phyloP scores from a whole-genome alignment of 768 basidiomycete species.

The Tricholomella constricta region DNA sequence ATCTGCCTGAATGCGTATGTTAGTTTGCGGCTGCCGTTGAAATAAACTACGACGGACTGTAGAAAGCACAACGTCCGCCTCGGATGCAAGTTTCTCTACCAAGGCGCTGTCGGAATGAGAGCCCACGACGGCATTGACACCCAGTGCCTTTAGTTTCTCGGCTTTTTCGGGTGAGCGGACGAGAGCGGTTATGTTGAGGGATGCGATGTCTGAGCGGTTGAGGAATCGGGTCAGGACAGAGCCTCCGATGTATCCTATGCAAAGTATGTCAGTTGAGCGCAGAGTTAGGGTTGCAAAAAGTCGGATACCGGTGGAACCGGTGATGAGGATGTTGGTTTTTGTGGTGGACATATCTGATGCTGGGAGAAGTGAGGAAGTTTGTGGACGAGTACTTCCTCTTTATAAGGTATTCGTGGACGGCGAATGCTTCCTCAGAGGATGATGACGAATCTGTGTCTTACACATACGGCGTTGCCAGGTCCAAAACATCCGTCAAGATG shows the following conservation, averaged over 20 bases:
- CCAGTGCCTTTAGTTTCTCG: slow-evolving; percentile 38
- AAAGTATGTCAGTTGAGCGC: not conserved
- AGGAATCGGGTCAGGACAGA: slow-evolving; percentile 47
- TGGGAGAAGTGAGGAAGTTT: not conserved
- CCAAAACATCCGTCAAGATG: not conserved
- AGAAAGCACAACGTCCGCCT: slow-evolving; percentile 29
- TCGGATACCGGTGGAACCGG: slow-evolving; percentile 16
- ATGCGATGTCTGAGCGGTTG: slow-evolving; percentile 31
- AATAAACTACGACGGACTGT: slow-evolving; percentile 7
- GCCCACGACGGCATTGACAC: slow-evolving; percentile 42
- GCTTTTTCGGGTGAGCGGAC: slow-evolving; percentile 49
- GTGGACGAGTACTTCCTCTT: not conserved
- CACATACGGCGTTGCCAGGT: not conserved
- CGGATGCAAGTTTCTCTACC: slow-evolving; percentile 44
- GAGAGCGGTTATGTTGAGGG: slow-evolving; percentile 45
- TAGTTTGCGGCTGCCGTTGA: slow-evolving; percentile 7
- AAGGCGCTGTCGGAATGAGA: slow-evolving; percentile 44
- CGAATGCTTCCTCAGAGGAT: not conserved
- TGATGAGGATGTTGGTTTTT: slow-evolving; percentile 16
- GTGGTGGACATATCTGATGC: not conserved
- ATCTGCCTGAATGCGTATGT: slow-evolving; percentile 29
- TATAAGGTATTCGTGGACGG: not conserved
- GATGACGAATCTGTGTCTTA: not conserved
- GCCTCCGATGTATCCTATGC: slow-evolving; percentile 51
- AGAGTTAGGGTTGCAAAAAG: too few relatives aligned